phyloP scores from a whole-genome alignment of 1,284 basidiomycete species.

The Quambalaria eucalypti region DNA sequence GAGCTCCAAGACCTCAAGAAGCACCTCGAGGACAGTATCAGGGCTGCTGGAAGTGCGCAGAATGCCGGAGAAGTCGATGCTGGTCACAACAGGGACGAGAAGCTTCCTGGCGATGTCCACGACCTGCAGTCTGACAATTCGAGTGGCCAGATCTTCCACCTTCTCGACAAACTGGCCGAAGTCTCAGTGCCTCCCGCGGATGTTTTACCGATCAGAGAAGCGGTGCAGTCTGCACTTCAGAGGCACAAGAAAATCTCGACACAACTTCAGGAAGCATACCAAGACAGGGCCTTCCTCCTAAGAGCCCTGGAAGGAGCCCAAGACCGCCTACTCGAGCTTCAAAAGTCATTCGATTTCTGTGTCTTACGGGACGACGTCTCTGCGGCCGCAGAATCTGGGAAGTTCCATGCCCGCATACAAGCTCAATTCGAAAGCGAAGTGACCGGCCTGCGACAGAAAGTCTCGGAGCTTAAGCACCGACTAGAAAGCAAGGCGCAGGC shows the following conservation, averaged over 20 bases:
- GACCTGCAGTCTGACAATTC: conserved; percentile 73
- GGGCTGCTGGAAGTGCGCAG: conserved; percentile 48
- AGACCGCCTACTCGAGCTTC: conserved; percentile 66
- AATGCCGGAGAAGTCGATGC: conserved; percentile 56
- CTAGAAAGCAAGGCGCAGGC: conserved; percentile 79
- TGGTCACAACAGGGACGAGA: conserved; percentile 97
- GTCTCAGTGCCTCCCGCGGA: conserved; percentile 59
- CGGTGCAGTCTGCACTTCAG: conserved; percentile 80
- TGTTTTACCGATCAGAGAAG: conserved; percentile 67
- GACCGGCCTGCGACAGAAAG: conserved; percentile 57
- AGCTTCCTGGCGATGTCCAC: conserved; percentile 99
- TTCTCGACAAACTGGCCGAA: conserved; percentile 70
- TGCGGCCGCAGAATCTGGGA: conserved; percentile 54
- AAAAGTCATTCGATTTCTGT: conserved; percentile 88
- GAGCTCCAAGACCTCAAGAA: conserved; percentile 56
- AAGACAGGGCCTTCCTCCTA: conserved; percentile 78
- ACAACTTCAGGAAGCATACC: conserved; percentile 59
- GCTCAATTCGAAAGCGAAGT: conserved; percentile 60
- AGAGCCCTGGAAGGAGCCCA: conserved; percentile 82
- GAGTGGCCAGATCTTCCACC: conserved; percentile 78
- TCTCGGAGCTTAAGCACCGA: conserved; percentile 80
- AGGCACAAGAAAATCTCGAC: conserved; percentile 72
- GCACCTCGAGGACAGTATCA: conserved; percentile 30
- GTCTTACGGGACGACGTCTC: conserved; percentile 54
- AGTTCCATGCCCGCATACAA: conserved; percentile 73